Evolutionary conservation across 805 yeast species (phyloP), one percentile per base, ranked within the genome.

Genomic region (Danielia oregonensis): DNA sequence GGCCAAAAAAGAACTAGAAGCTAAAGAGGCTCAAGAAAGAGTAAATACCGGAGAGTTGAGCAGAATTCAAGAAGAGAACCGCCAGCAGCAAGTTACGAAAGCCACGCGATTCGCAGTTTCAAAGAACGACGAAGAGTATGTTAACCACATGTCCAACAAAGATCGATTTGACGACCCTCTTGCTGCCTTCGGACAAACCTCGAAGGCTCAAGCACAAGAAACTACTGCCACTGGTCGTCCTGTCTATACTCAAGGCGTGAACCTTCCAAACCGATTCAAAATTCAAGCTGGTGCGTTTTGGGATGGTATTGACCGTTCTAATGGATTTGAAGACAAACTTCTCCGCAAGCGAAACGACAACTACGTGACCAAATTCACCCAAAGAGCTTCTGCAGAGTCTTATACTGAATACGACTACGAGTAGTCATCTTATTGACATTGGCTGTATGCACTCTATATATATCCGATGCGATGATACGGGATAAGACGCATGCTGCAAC

Each of bases 291-390:
- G 97, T 0, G 65, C 68, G 44, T 66, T 86, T 37, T 89, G 97
- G 97, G 95, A 86, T 57, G 97, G 97, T 0, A 79, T 89, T 2
- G 89, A 86, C 58, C 63, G 97, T 39, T 79, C 94, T 0, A 89
- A 82, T 52, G 96, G 96, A 3, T 89, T 84, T 58, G 97, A 89
- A 53, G 65, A 61, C 31, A 64, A 71, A 35, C 72, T 84, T 68
- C 68, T 84, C 43, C 66, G 55, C 22, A 55, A 55, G 33, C 39
- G 61, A 17, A 59, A 50, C 21, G 63, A 62, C 12, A 17, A 10
- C 8, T 29, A 42, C 19, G 44, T 46, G 30, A 28, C 29, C n/a
- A 42, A 44, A 24, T 18, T 42, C 22, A 36, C 40, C 12, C 27
- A 35, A 18, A 30, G 32, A 13, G 48, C 39, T 2, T 24, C 42